Base-by-base conservation (phyloP, 768 basidiomycete species). In the Sarcomyxa edulis region DNA sequence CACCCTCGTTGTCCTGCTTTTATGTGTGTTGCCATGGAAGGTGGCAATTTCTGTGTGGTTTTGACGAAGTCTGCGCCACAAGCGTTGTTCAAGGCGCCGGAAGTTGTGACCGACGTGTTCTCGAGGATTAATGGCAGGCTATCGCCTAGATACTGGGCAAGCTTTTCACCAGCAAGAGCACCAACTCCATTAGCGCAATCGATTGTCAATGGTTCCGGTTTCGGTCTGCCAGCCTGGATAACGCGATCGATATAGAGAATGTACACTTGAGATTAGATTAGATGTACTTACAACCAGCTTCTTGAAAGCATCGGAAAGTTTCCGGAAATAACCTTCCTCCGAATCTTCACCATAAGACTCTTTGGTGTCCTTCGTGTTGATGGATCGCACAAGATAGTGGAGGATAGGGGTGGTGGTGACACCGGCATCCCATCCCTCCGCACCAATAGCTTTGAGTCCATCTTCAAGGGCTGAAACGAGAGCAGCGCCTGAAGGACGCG, bases 131-230 rank as follows among this genome's bases (percentile, higher is more conserved):
- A 54, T 18, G 74, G 68, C 21, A 98, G 60, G 6, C 65, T 69
- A 18, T 67, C 67, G 12, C 72, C 75, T 16, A 96, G 73, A 37
- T 76, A 69, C 38, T 72, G 61, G 4, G 68, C 54, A 26, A 98
- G 65, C 29, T 72, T 75, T 23, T 66, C 64, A 9, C 88, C 80
- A 26, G 85, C 81, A 6, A 71, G 65, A 11, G 86, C 78, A 32
- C 96, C 96, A 16, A 99, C 96, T 19, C 96, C 96, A 56, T 99
- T 98, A n/a, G 96, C 96, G 56, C 96, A 98, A 59, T 99, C 96
- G 28, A 99, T 70, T n/a, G 86, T 58, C 32, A 99, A 54, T 25
- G 81, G 76, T 11, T 72, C 59, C 8, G 72, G 60, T 37, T 67
- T 61, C 28, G 66, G 60, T 58, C 81, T 81, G 42, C 79, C 78